Conservation (phyloP, 441 rosid species). For the Theobroma grandiflorum region DNA sequence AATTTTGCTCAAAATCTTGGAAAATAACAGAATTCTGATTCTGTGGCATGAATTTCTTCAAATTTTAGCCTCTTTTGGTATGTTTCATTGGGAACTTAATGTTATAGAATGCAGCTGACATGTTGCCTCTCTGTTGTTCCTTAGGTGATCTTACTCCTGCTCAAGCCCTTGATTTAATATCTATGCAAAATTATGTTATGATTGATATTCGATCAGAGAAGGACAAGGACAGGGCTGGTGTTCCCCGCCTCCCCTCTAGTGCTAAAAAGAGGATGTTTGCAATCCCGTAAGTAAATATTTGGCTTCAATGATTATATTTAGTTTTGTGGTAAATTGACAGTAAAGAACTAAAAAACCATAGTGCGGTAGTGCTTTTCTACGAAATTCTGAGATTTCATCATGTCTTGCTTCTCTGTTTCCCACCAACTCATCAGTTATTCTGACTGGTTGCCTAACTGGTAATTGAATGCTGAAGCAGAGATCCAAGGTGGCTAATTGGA, state of each 20-base stretch:
- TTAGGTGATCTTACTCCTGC: slow-evolving; percentile 88
- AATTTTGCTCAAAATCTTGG: neutral
- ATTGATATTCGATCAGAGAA: slow-evolving; percentile 90
- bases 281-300: slow-evolving; percentile 68
- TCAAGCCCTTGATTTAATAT: slow-evolving; percentile 75
- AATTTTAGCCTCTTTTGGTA: neutral
- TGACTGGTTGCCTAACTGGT: neutral
- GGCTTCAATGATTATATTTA: slow-evolving; percentile 12
- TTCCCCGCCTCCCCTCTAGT: slow-evolving; percentile 88
- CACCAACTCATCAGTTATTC: neutral
- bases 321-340: neutral
- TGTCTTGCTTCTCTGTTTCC: neutral
- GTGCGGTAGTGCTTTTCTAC: neutral
- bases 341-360: neutral
- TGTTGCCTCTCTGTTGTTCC: slow-evolving; percentile 23
- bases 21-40: neutral
- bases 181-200: slow-evolving; percentile 60
- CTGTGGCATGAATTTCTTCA: neutral
- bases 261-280: slow-evolving; percentile 79
- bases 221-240: slow-evolving; percentile 84
- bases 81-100: neutral
- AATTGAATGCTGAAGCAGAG: neutral
- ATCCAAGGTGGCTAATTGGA: neutral
- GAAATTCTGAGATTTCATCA: neutral
- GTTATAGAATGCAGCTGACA: neutral